Base-by-base conservation (phyloP, 441 rosid genomes). In the Kokia cookei region DNA sequence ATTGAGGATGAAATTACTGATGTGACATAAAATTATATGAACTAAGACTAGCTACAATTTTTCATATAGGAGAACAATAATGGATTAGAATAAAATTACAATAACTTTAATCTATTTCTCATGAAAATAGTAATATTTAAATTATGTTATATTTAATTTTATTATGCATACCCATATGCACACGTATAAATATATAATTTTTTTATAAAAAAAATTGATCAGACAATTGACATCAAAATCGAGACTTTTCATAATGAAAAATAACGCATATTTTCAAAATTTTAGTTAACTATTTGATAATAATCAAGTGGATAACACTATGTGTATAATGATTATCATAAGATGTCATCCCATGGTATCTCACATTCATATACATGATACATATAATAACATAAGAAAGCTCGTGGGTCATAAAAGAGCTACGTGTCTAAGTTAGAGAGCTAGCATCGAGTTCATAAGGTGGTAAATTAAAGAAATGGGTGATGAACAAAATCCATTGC, bases 401-500 rank as follows among this genome's bases (percentile, higher is more conserved):
- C 69, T 59, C 48, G 72, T 47, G 76, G 68, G 77, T 48, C 68
- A 4, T 63, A 81, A 37, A 37, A 63, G 55, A 13, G 73, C 61
- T 14, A 66, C 57, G 57, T 48, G 72, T 70, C 29, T 37, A 47
- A 26, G 58, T 53, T 62, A 61, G 13, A 37, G 11, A 61, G 63
- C 37, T 32, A 5, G 8, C 65, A 69, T 74, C 35, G 17, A 53
- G 75, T 47, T 80, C 58, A 75, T 12, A 32, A 32, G 37, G 6
- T 32, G 37, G 37, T 32, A 32, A 32, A 32, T 32, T 5, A 32
- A 32, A 59, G 27, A 58, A 58, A 55, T 70, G 93, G 82, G 67
- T 26, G 87, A 89, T 54, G 96, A 88, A 69, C 83, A 84, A 73
- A 93, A 92, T 22, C 76, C 78, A 57, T 59, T 89, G 84, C 85